Percentiles rank a stretch among this genome's conserved stretches.
Evolutionary conservation across 192 early-diverging fungal genomes (phyloP).

Genomic region (Coemansia sp.): DNA sequence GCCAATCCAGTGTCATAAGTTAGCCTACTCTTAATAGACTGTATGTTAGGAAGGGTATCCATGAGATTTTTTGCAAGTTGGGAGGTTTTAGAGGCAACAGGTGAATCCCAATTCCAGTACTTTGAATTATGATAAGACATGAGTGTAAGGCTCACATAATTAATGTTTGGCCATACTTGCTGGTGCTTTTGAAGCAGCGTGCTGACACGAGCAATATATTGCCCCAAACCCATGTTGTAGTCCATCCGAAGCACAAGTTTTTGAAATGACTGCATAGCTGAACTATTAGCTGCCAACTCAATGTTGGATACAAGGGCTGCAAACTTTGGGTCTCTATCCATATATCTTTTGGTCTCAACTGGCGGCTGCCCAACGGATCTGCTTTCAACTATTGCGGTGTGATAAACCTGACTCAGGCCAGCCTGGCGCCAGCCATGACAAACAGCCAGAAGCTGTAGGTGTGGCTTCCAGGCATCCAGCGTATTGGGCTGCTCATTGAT

Average conservation of each 20-base stretch:
- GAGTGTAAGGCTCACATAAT: not conserved
- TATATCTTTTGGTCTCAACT: not conserved
- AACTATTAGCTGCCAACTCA: not conserved
- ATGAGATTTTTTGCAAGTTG: too few relatives aligned
- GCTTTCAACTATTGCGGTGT: not conserved
- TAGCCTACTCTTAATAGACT: too few relatives aligned
- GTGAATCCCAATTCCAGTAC: too few relatives aligned
- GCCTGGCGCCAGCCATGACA: not conserved
- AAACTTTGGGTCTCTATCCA: not conserved
- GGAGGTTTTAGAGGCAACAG: too few relatives aligned
- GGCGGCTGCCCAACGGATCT: too few relatives aligned
- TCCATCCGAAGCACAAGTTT: not conserved
- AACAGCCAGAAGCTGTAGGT: not conserved
- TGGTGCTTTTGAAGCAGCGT: not conserved
- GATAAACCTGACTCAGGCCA: not conserved
- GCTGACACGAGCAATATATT: not conserved
- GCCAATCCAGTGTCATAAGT: too few relatives aligned
- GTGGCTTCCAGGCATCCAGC: not conserved
- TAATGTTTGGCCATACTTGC: not conserved
- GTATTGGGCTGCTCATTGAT: too few relatives aligned
- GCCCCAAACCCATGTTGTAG: not conserved
- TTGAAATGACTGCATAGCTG: not conserved
- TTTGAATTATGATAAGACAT: not conserved
- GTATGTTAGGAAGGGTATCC: too few relatives aligned
- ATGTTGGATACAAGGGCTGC: not conserved